Percentiles rank a stretch among this genome's conserved stretches.
These are phyloP conservation scores for Cryptosporidium xiaoi DNA, from an alignment of 169 alveolate species.

Conservation along the genomic window DNA sequence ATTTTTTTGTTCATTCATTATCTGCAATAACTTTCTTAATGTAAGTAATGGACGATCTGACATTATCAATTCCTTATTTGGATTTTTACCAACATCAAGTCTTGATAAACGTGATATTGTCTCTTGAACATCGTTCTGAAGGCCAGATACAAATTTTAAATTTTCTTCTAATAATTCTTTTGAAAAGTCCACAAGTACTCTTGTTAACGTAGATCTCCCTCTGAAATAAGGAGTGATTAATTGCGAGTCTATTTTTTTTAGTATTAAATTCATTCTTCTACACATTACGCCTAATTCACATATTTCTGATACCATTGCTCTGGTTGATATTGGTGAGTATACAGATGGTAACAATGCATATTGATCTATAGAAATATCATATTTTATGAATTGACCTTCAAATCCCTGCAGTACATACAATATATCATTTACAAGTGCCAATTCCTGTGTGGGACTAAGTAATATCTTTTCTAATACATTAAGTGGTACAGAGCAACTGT, in stretches of 20 bases:
- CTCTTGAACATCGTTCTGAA: conserved; percentile 66
- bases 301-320: conserved; percentile 43
- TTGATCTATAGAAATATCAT: conserved; percentile 33
- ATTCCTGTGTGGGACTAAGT: conserved; percentile 56
- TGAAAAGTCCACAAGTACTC: conserved; percentile 11
- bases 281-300: conserved; percentile 36
- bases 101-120: conserved; percentile 23
- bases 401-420: conserved; percentile 65
- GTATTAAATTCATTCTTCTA: conserved; percentile 34
- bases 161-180: conserved; percentile 37
- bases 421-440: conserved; percentile 66
- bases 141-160: conserved; percentile 20
- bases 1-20: conserved; percentile 17
- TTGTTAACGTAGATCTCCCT: conserved; percentile 17
- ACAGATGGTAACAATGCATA: conserved; percentile 43
- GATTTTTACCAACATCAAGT: conserved; percentile 50
- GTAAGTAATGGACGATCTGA: conserved; percentile 39
- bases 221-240: background rate
- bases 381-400: conserved; percentile 48
- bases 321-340: conserved; percentile 17
- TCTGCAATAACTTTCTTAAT: conserved; percentile 37
- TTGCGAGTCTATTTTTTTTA: background rate
- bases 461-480: conserved; percentile 49
- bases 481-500: conserved; percentile 19
- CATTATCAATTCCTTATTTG: conserved; percentile 33